Conservation (phyloP, 2,329 filamentous ascomycete species). For the Colletotrichum costaricense region DNA sequence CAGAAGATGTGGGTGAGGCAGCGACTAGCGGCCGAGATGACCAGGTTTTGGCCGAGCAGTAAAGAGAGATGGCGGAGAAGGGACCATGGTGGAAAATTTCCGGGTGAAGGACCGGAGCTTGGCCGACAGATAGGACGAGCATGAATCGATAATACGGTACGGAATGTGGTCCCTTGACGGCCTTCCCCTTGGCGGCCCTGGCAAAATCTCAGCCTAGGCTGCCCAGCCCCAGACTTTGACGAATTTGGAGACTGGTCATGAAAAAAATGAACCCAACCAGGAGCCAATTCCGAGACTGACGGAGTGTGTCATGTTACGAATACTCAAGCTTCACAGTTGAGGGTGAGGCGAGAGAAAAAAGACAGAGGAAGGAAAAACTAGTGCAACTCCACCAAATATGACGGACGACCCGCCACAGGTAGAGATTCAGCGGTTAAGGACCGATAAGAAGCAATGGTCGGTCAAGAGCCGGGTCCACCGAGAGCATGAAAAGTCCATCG, state of each 20-base stretch:
- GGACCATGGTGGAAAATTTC: constrained; percentile 8
- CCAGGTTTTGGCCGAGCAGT: constrained; percentile 29
- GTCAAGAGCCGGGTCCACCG: constrained; percentile 33
- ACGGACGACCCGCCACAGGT: constrained; percentile 21
- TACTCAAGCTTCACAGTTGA: background rate
- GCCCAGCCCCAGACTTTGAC: constrained; percentile 6
- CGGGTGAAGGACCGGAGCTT: constrained; percentile 31
- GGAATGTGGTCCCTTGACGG: background rate
- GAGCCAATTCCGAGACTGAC: constrained; percentile 19
- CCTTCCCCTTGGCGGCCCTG: constrained; percentile 11
- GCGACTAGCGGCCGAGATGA: constrained; percentile 34
- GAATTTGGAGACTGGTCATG: background rate
- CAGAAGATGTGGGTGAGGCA: constrained; percentile 34
- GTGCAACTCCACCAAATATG: constrained; percentile 25
- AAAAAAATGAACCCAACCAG: constrained; percentile 2
- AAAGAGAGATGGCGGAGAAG: background rate
- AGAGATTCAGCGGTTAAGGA: constrained; percentile 36
- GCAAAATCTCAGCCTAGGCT: background rate
- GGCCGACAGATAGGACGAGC: constrained; percentile 34
- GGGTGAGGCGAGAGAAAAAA: constrained; percentile 13
- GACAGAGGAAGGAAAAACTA: constrained; percentile 13
- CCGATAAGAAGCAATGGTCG: constrained; percentile 33
- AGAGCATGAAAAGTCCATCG: constrained; percentile 31
- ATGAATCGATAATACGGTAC: constrained; percentile 30
- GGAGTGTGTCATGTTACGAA: constrained; percentile 15